phyloP scores from a whole-genome alignment of 2,329 filamentous ascomycete species.

The Stemphylium lycopersici region DNA sequence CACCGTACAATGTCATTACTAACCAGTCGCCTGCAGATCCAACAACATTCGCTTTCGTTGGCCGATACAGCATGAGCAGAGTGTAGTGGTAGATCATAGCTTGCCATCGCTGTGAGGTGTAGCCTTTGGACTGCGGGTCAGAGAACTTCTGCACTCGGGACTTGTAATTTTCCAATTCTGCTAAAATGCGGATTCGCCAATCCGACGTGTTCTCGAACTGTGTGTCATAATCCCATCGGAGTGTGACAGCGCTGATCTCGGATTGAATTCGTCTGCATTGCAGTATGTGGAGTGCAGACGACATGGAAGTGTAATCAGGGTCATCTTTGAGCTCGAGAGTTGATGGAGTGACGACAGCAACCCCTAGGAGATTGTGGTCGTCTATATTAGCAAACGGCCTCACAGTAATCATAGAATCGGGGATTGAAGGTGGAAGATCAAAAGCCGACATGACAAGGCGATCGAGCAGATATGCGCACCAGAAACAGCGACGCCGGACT shows the following conservation, averaged over 20 bases:
- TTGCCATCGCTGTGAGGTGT: conserved; percentile 27
- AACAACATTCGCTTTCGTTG: conserved; percentile 20
- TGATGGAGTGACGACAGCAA: conserved; percentile 12
- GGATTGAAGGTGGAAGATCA: conserved; percentile 24
- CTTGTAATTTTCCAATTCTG: conserved; percentile 25
- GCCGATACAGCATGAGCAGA: conserved; percentile 24
- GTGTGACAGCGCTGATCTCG: conserved; percentile 22
- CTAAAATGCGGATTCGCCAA: conserved; percentile 25
- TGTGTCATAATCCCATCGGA: conserved; percentile 20
- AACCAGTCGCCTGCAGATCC: conserved; percentile 26
- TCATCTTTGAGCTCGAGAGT: conserved; percentile 16
- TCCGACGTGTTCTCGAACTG: conserved; percentile 21
- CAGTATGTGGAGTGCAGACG: conserved; percentile 25
- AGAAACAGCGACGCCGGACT: conserved; percentile 25
- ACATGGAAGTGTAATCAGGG: conserved; percentile 19
- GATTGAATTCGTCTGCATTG: conserved; percentile 28
- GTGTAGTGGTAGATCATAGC: conserved; percentile 31
- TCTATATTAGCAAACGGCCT: conserved; percentile 24
- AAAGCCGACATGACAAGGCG: conserved; percentile 24
- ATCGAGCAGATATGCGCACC: conserved; percentile 29
- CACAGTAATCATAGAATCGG: conserved; percentile 24
- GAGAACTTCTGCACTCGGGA: conserved; percentile 22
- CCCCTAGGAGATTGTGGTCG: conserved; percentile 17
- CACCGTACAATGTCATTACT: too few relatives aligned
- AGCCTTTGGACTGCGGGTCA: conserved; percentile 25